Conservation (phyloP, 192 early-diverging fungal genomes). For the Coemansia sp. region DNA sequence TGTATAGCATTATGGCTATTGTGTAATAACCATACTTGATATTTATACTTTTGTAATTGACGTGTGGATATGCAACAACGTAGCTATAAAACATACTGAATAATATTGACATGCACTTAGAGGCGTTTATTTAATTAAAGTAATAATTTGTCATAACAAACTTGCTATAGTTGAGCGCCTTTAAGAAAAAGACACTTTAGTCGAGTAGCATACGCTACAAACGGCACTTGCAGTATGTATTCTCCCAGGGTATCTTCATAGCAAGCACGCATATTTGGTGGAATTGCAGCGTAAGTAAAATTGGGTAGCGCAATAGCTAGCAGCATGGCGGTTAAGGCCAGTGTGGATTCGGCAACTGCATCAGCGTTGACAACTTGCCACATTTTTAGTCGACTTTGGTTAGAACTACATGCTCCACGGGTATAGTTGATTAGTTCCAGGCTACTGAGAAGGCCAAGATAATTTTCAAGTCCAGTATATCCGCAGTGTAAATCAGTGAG, state of each 20-base stretch:
- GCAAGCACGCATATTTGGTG: not conserved
- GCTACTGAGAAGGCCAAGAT: too few species aligned
- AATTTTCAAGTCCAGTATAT: not conserved
- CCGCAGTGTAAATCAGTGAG: not conserved
- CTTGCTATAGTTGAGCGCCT: too few species aligned
- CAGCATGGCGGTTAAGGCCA: not conserved
- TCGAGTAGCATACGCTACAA: too few species aligned
- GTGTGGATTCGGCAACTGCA: not conserved
- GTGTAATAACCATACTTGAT: too few species aligned
- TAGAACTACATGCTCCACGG: not conserved
- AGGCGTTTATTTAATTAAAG: too few species aligned
- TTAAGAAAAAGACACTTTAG: too few species aligned
- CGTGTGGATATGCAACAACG: too few species aligned
- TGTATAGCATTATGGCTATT: too few species aligned
- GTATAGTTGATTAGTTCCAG: not conserved
- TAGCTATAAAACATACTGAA: too few species aligned
- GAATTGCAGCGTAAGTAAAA: not conserved
- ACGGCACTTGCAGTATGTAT: not conserved
- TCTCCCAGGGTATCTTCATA: not conserved
- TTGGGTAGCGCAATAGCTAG: not conserved
- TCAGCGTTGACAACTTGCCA: constrained; percentile 2
- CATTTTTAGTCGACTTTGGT: not conserved
- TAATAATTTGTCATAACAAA: too few species aligned
- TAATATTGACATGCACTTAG: too few species aligned
- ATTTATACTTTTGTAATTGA: too few species aligned